These are phyloP conservation scores for Aurifilum marmelostoma DNA, from an alignment of 2,329 filamentous ascomycete species.

Conservation along the genomic window DNA sequence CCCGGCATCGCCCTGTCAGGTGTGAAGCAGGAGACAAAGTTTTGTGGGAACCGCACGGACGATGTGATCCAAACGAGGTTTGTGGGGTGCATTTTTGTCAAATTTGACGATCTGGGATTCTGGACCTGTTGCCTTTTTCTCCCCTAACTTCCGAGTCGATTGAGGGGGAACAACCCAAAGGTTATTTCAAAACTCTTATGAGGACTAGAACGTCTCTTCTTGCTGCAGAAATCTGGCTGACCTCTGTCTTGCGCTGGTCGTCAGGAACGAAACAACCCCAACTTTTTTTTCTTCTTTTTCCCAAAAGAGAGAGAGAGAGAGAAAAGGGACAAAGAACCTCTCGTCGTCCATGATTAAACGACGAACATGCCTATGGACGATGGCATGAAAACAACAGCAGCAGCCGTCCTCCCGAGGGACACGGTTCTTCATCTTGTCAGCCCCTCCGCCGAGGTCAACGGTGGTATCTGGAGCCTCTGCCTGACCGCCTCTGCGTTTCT, in stretches of 20 bases:
- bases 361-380: conserved; percentile 7
- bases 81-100: conserved; percentile 8
- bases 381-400: neutral
- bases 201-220: neutral
- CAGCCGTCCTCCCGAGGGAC: neutral
- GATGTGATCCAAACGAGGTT: neutral
- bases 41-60: conserved; percentile 3
- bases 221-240: too few relatives aligned
- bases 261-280: neutral
- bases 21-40: conserved; percentile 10
- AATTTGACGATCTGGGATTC: conserved; percentile 4
- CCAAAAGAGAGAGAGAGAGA: too few relatives aligned
- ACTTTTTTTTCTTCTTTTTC: too few relatives aligned
- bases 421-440: conserved; percentile 20
- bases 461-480: conserved; percentile 31
- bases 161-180: neutral
- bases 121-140: neutral
- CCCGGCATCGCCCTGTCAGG: neutral
- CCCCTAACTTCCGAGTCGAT: neutral
- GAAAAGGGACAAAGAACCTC: neutral
- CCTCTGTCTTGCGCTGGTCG: neutral
- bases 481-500: conserved; percentile 30
- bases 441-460: conserved; percentile 29
- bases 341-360: neutral
- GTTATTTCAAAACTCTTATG: conserved; percentile 12